Conservation (phyloP, 2,329 filamentous ascomycete species). For the Teratosphaeriaceae sp. region DNA sequence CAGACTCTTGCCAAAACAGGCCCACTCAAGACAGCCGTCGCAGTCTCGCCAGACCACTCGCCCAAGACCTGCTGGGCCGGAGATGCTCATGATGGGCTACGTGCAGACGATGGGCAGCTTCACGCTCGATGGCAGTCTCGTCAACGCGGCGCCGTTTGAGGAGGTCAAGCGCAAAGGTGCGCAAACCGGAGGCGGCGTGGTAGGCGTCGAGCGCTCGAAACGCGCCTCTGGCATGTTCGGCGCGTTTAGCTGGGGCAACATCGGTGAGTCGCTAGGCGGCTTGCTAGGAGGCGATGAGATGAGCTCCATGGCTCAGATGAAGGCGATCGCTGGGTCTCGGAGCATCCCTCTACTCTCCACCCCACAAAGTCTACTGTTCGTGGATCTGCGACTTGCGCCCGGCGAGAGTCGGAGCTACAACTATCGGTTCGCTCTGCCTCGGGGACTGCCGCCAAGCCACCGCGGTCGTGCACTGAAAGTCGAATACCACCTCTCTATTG, state of each 20-base stretch:
- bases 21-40: conserved; percentile 40
- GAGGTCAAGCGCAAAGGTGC: conserved; percentile 93
- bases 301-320: conserved; percentile 94
- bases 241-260: conserved; percentile 77
- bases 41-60: conserved; percentile 25
- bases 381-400: conserved; percentile 78
- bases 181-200: conserved; percentile 74
- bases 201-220: conserved; percentile 70
- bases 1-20: conserved; percentile 47
- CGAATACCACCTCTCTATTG: conserved; percentile 81
- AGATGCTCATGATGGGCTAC: conserved; percentile 96
- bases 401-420: conserved; percentile 84
- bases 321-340: conserved; percentile 75
- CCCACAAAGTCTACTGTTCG: conserved; percentile 91
- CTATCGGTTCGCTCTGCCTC: conserved; percentile 79
- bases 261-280: conserved; percentile 82
- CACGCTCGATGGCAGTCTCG: conserved; percentile 79
- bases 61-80: conserved; percentile 47
- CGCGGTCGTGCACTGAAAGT: conserved; percentile 93
- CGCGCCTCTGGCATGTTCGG: conserved; percentile 73
- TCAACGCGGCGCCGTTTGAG: conserved; percentile 86
- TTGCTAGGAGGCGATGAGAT: conserved; percentile 80
- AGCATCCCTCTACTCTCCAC: conserved; percentile 89
- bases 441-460: conserved; percentile 84
- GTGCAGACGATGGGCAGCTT: conserved; percentile 92